A percentile compares a stretch with the other conserved stretches of the same genome.
Evolutionary conservation across 768 basidiomycete genomes (phyloP).

Genomic region (Lanmaoa pseudosensibilis): DNA sequence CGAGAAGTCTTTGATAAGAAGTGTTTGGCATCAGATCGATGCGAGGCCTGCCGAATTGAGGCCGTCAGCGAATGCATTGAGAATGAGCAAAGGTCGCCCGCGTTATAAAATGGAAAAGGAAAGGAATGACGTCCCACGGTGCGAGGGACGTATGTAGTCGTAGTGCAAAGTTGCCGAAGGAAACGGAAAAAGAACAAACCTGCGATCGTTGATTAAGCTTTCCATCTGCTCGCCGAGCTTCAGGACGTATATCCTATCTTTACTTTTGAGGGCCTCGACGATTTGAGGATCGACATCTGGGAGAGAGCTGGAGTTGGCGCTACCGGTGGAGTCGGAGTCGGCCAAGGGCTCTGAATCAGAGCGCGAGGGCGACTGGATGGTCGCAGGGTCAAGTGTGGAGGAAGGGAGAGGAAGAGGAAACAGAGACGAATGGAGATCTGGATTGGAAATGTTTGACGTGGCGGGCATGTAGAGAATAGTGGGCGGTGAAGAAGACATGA

Average conservation of each 20-base stretch:
- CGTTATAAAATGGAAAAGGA: background rate
- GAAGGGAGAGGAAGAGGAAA: constrained; percentile 10
- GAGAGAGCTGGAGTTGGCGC: constrained; percentile 23
- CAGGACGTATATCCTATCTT: constrained; percentile 84
- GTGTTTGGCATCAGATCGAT: constrained; percentile 69
- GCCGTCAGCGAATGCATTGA: constrained; percentile 22
- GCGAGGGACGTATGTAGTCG: constrained; percentile 2
- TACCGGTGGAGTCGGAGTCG: constrained; percentile 30
- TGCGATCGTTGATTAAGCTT: constrained; percentile 69
- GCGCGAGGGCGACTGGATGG: constrained; percentile 17
- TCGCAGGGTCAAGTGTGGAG: constrained; percentile 15
- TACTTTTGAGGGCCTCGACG: constrained; percentile 81
- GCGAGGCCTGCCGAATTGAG: constrained; percentile 46
- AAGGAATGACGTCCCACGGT: constrained; percentile 4
- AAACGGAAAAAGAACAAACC: constrained; percentile 43
- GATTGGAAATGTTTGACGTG: constrained; percentile 10
- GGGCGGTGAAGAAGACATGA: constrained; percentile 16
- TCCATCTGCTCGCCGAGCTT: constrained; percentile 90
- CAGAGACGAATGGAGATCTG: constrained; percentile 13
- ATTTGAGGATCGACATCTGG: constrained; percentile 75
- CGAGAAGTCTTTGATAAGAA: constrained; percentile 81
- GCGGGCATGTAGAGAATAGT: constrained; percentile 12
- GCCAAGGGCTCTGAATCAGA: constrained; percentile 31
- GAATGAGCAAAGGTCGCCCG: background rate
- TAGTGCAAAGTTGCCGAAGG: background rate